Evolutionary conservation across 257 asterid species (phyloP), one percentile per base, ranked within the genome.

Genomic region (Rehmannia glutinosa): DNA sequence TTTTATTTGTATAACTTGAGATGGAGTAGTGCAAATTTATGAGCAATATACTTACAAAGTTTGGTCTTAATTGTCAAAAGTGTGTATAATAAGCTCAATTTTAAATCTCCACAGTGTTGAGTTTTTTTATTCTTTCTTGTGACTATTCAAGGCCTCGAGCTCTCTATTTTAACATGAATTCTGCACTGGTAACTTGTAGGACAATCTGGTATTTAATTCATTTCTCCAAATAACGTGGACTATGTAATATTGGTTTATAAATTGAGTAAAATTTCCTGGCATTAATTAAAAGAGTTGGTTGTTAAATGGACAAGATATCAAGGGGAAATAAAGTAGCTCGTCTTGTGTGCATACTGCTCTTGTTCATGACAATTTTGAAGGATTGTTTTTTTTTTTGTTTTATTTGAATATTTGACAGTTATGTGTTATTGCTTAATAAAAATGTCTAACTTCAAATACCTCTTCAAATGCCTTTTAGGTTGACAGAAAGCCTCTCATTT

Each of bases 401-500:
- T 27, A 10, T 65, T 23, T 25, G 45, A 46, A 27, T 33, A 30
- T 42, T 46, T 64, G 46, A 32, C 17, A 64, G 13, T 4, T 12
- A n/a, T n/a, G 0, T 50, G 13, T 3, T 50, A 46, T 35, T 70
- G 21, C 36, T 69, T 23, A 4, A 35, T 27, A 16, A n/a, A n/a
- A 16, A 32, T 6, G 45, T n/a, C 12, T 4, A 8, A 51, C 28
- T 56, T 43, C 10, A 64, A 41, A 23, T 16, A 62, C 47, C 64
- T 38, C n/a, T 73, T 70, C 39, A 19, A n/a, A 60, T 73, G 70
- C 56, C 66, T 60, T 69, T 38, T 64, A 94, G 99, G 92, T 81
- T 39, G 97, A 83, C 62, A 77, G 97, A 47, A 82, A 83, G 66
- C 97, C 97, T 57, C 99, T 90, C 46, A 71, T 91, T 61, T 91